Conservation (phyloP, 2,329 filamentous ascomycete genomes). For the Aspergillaceae sp. region DNA sequence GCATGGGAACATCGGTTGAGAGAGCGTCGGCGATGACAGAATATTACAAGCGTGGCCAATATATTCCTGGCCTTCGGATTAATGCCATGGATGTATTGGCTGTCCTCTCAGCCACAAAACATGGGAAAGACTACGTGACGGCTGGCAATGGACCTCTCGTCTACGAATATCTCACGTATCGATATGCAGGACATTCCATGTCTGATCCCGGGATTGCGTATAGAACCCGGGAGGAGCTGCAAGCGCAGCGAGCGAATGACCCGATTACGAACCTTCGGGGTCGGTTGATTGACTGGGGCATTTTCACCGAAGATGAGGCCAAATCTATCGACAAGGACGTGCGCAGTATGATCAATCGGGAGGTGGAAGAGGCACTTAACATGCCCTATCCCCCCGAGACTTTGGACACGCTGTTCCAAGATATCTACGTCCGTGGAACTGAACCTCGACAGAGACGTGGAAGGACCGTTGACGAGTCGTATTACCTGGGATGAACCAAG, state of each 20-base stretch:
- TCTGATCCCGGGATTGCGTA: slow-evolving; percentile 97
- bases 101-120: slow-evolving; percentile 83
- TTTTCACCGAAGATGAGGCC: slow-evolving; percentile 82
- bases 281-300: slow-evolving; percentile 86
- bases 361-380: slow-evolving; percentile 78
- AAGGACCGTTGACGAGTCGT: slow-evolving; percentile 79
- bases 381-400: slow-evolving; percentile 72
- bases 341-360: slow-evolving; percentile 68
- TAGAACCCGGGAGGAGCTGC: slow-evolving; percentile 94
- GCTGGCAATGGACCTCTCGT: slow-evolving; percentile 82
- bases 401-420: slow-evolving; percentile 77
- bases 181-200: slow-evolving; percentile 98
- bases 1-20: slow-evolving; percentile 91
- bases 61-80: slow-evolving; percentile 95
- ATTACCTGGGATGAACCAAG: slow-evolving; percentile 46
- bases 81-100: slow-evolving; percentile 98
- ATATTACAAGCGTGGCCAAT: slow-evolving; percentile 99
- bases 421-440: slow-evolving; percentile 78
- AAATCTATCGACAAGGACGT: slow-evolving; percentile 91
- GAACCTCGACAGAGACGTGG: slow-evolving; percentile 82
- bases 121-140: slow-evolving; percentile 76
- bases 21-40: slow-evolving; percentile 89
- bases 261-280: slow-evolving; percentile 92
- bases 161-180: slow-evolving; percentile 95
- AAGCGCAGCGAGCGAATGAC: slow-evolving; percentile 89